phyloP scores from a whole-genome alignment of 768 basidiomycete species.

The Lactarius evosmus region DNA sequence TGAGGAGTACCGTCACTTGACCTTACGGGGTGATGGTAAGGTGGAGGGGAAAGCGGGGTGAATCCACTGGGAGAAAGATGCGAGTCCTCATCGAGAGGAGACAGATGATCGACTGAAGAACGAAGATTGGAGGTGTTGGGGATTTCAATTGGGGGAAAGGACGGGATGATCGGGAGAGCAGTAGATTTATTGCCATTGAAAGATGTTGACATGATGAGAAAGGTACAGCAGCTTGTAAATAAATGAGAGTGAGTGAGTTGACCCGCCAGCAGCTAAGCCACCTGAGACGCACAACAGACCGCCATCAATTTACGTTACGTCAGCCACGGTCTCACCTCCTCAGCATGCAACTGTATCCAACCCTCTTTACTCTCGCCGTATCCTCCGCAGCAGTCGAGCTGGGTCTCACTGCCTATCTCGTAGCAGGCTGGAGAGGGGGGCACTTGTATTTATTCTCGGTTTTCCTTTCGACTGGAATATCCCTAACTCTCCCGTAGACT shows the following conservation, averaged over 20 bases:
- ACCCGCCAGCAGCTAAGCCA: not conserved
- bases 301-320: slow-evolving; percentile 12
- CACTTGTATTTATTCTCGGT: slow-evolving; percentile 6
- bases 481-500: slow-evolving; percentile 37
- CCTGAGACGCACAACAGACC: not conserved
- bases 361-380: slow-evolving; percentile 52
- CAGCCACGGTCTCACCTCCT: slow-evolving; percentile 10
- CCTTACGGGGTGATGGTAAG: slow-evolving; percentile 26
- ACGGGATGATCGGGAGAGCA: slow-evolving; percentile 39
- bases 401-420: slow-evolving; percentile 69
- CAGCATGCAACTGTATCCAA: slow-evolving; percentile 32
- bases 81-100: slow-evolving; percentile 41
- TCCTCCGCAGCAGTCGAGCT: slow-evolving; percentile 68
- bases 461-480: slow-evolving; percentile 43
- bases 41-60: slow-evolving; percentile 31
- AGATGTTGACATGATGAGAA: slow-evolving; percentile 21
- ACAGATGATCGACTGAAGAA: slow-evolving; percentile 32
- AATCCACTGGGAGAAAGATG: slow-evolving; percentile 35
- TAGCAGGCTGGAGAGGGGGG: slow-evolving; percentile 31
- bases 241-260: slow-evolving; percentile 12
- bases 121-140: slow-evolving; percentile 34
- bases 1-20: slow-evolving; percentile 32
- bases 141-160: slow-evolving; percentile 46
- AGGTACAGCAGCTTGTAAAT: not conserved
- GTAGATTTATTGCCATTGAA: slow-evolving; percentile 31